Evolutionary conservation across 2,329 filamentous ascomycete species (phyloP), one percentile per base, ranked within the genome.

Genomic region (Diplodia sapinea): DNA sequence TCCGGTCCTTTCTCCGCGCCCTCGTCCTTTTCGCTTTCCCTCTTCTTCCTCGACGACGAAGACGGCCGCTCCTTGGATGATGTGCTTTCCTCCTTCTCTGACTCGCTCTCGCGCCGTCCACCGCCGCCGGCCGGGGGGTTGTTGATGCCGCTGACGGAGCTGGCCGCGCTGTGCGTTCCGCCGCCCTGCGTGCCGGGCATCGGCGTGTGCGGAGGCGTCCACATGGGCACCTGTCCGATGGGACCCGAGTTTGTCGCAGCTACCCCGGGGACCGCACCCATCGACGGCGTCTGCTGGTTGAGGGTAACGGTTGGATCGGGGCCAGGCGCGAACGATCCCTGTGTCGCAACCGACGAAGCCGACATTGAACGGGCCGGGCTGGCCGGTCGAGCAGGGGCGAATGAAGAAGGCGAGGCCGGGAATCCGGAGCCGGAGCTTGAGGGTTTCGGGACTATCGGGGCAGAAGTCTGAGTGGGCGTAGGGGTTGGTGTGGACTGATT

Each of bases 161-260:
- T 85, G 54, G 83, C 82, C 5, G 86, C 84, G 73, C 86, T 87
- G 47, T 63, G 59, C 5, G 43, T 63, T 23, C 36, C 36, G 36
- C 59, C 59, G 5, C 59, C 59, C 69, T 76, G 78, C 68, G 86
- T 68, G n/a, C 66, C 66, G 1, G 66, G 66, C 66, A 68, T 81
- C 6, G 94, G 94, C 3, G 94, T 98, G 77, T 96, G 91, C 0
- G 94, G 95, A 2, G 95, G 94, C 8, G 94, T 97, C 47, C 91
- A 92, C 73, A 96, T 87, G 0, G 93, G 91, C 52, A 96, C 81
- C 11, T 63, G 69, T 4, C 79, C 79, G 15, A 81, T 77, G n/a
- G 78, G 77, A 2, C 29, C 59, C 1, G 91, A 91, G 70, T 89
- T 91, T 11, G 91, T 83, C 6, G 92, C 92, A 13, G 91, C 88